Base-by-base conservation (phyloP, 192 early-diverging fungal species). In the Oehlia diaphana region DNA sequence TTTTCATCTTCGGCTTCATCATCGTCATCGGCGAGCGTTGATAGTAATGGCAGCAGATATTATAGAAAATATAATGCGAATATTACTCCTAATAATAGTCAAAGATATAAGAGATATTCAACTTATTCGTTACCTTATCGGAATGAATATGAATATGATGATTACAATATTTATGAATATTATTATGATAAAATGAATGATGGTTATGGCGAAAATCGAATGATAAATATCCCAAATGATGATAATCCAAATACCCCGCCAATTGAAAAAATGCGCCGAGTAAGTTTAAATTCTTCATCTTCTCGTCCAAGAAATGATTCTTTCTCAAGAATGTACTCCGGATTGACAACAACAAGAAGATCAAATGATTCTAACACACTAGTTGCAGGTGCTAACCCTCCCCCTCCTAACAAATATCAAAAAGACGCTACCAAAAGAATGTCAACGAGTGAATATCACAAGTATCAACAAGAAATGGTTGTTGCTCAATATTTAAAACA, bases 401-500 rank as follows among this genome's bases (percentile, higher is more conserved):
- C 70, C 12, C 70, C 39, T 72, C 21, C 42, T 13, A 39, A 13
- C n/a, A 26, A 21, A 47, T 19, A 72, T 47, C 35, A 72, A 16
- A 49, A 28, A 26, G 44, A 49, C 14, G 70, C 26, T 26, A 42
- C 19, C 4, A 72, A 72, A 49, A 72, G 21, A 19, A 72, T 72
- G 70, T 49, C 70, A 72, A 47, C 26, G 23, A 4, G 5, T 49
- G 70, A 72, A 72, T 72, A 72, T 72, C 70, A 72, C 28, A 72
- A 42, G 12, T 72, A 49, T 72, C 70, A 72, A 49, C 70, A 47
- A 72, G 70, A 72, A 47, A 42, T 72, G 39, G 39, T 72, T 49
- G 1, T 4, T 72, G 70, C 26, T 12, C 70, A 72, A 72, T 72
- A 65, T 65, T 31, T 28, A 65, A 23, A 31, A 65, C 26, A 65